Evolutionary conservation across 805 yeast genomes (phyloP).

Genomic region (Spathaspora gorwiae): DNA sequence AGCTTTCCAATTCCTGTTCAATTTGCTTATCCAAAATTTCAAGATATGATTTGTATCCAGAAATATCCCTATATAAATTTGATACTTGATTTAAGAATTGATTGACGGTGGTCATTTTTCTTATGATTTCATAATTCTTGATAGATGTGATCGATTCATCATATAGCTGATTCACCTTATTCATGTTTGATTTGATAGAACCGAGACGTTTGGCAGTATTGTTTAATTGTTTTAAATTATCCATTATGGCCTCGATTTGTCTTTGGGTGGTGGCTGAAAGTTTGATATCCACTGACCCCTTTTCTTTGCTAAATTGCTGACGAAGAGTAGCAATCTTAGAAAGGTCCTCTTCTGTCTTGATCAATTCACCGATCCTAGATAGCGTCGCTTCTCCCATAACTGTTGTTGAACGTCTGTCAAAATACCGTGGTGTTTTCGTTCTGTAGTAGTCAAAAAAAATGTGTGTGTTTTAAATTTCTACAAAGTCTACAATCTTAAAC

Average conservation of each 20-base stretch:
- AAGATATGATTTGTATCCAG: slow-evolving; percentile 49
- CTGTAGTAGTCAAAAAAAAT: too few species aligned
- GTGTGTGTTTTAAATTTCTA: too few species aligned
- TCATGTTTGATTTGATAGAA: slow-evolving; percentile 36
- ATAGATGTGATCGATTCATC: slow-evolving; percentile 57
- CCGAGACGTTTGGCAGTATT: slow-evolving; percentile 34
- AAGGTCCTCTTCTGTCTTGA: slow-evolving; percentile 49
- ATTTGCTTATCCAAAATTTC: slow-evolving; percentile 50
- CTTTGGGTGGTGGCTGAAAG: slow-evolving; percentile 64
- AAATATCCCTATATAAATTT: slow-evolving; percentile 57
- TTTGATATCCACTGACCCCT: slow-evolving; percentile 69
- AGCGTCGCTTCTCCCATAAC: slow-evolving; percentile 8
- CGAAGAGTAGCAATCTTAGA: slow-evolving; percentile 49
- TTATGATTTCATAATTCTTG: slow-evolving; percentile 63
- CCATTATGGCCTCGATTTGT: slow-evolving; percentile 54
- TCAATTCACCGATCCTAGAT: slow-evolving; percentile 34
- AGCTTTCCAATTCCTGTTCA: slow-evolving; percentile 37
- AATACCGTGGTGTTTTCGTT: too few species aligned
- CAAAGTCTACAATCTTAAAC: too few species aligned
- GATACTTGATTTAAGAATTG: slow-evolving; percentile 71
- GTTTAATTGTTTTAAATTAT: slow-evolving; percentile 48
- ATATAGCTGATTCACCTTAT: slow-evolving; percentile 46
- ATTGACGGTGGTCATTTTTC: slow-evolving; percentile 61
- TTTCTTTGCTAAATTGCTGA: slow-evolving; percentile 62
- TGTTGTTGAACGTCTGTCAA: not conserved